phyloP scores from a whole-genome alignment of 352 stramenopile genomes.

The Plasmopara muralis region DNA sequence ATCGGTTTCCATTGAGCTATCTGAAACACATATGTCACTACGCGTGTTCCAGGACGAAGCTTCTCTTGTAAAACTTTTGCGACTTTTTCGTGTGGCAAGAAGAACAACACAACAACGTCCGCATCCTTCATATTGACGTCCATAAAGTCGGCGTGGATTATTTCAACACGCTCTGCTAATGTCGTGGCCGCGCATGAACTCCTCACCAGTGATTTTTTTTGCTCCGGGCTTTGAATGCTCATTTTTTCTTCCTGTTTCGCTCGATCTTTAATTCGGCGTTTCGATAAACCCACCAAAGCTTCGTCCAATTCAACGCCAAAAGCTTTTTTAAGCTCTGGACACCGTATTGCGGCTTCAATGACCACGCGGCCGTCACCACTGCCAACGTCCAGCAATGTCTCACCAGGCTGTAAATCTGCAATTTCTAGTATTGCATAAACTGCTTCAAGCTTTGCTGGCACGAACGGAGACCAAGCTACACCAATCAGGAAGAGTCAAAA shows the following conservation, averaged over 20 bases:
- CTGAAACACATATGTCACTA: conserved; percentile 66
- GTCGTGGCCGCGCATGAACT: background rate
- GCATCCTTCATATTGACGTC: conserved; percentile 35
- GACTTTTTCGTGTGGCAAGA: conserved; percentile 50
- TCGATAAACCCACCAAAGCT: conserved; percentile 41
- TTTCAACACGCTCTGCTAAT: conserved; percentile 20
- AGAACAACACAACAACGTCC: conserved; percentile 58
- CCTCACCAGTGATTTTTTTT: conserved; percentile 3
- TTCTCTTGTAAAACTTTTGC: conserved; percentile 28
- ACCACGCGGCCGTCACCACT: conserved; percentile 60
- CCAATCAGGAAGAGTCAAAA: background rate
- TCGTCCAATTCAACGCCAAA: conserved; percentile 53
- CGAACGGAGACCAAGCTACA: conserved; percentile 63
- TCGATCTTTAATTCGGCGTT: conserved; percentile 19
- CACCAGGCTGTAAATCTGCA: conserved; percentile 26
- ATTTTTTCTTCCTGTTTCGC: conserved; percentile 1
- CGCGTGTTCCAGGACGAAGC: conserved; percentile 31
- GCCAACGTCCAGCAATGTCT: conserved; percentile 58
- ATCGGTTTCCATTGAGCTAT: conserved; percentile 50
- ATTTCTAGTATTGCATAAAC: conserved; percentile 45
- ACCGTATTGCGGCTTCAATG: conserved; percentile 27
- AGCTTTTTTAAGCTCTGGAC: conserved; percentile 19
- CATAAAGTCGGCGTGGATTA: conserved; percentile 53
- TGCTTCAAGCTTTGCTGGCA: conserved; percentile 52
- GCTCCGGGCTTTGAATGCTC: background rate